phyloP scores from a whole-genome alignment of 2,329 filamentous ascomycete genomes.

The Nothomitra cinnamomea region DNA sequence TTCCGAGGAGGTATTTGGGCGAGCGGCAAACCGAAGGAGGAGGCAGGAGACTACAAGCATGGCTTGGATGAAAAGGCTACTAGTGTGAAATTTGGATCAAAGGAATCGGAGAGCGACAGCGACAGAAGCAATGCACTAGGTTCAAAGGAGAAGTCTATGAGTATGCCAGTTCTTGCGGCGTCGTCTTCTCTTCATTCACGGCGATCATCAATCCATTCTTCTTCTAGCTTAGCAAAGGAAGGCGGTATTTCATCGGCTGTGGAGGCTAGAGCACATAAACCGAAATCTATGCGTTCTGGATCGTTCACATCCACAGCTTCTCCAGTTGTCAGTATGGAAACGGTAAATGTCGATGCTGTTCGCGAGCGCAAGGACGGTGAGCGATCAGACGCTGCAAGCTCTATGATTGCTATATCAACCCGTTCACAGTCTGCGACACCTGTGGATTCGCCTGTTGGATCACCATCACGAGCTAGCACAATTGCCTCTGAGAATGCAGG shows the following conservation, averaged over 20 bases:
- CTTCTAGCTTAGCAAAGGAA: not conserved
- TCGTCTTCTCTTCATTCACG: constrained; percentile 5
- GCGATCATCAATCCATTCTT: not conserved
- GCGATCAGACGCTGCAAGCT: constrained; percentile 39
- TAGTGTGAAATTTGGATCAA: not conserved
- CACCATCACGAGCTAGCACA: constrained; percentile 22
- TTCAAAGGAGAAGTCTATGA: constrained; percentile 18
- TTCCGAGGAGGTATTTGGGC: constrained; percentile 78
- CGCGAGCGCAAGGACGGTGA: constrained; percentile 39
- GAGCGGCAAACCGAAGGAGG: constrained; percentile 14
- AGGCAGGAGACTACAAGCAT: not conserved
- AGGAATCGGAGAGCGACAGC: not conserved
- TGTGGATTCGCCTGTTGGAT: constrained; percentile 28
- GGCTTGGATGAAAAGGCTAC: no score
- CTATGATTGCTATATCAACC: constrained; percentile 52
- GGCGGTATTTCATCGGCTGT: constrained; percentile 14
- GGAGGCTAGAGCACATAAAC: constrained; percentile 24
- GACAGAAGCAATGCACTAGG: not conserved
- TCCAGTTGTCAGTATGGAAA: constrained; percentile 50
- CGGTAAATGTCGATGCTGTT: constrained; percentile 43
- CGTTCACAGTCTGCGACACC: constrained; percentile 41
- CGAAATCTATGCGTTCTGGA: constrained; percentile 40
- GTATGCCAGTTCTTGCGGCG: constrained; percentile 18
- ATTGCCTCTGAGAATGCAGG: constrained; percentile 23
- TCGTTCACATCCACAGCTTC: constrained; percentile 46